Conservation (phyloP, 352 stramenopile genomes). For the Pythium sp. region DNA sequence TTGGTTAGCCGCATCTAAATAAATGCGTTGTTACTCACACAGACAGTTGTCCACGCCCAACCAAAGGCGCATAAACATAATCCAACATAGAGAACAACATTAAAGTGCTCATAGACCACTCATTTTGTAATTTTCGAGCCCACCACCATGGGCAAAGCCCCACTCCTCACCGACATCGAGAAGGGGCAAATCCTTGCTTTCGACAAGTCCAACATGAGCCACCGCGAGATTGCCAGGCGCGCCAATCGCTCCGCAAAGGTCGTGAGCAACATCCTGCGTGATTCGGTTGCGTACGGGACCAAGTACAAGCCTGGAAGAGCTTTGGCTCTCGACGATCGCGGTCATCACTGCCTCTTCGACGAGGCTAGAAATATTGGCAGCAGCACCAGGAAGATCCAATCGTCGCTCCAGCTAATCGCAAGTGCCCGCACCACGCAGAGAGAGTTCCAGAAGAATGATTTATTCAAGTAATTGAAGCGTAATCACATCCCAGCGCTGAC, state of each 20-base stretch:
- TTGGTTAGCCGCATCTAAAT: no score
- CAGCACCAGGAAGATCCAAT: neutral
- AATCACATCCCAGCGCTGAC: conserved; percentile 1
- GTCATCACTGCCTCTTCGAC: neutral
- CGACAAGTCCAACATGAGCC: no score
- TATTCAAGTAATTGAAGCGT: neutral
- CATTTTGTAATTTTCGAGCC: neutral
- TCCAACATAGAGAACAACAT: neutral
- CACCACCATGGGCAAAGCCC: neutral
- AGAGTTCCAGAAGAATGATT: neutral
- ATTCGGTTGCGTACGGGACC: neutral
- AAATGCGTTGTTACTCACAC: no score
- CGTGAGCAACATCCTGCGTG: neutral
- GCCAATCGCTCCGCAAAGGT: neutral
- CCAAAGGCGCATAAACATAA: neutral
- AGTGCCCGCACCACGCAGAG: neutral
- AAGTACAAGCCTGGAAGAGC: neutral
- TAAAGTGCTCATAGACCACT: neutral
- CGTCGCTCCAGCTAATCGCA: no score
- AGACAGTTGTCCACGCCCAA: neutral
- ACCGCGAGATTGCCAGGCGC: no score
- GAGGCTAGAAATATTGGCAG: neutral
- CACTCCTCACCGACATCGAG: neutral
- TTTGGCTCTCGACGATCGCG: neutral
- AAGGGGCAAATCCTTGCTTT: neutral